Conservation (phyloP, 345 rosid species). For the Salix suchowensis region DNA sequence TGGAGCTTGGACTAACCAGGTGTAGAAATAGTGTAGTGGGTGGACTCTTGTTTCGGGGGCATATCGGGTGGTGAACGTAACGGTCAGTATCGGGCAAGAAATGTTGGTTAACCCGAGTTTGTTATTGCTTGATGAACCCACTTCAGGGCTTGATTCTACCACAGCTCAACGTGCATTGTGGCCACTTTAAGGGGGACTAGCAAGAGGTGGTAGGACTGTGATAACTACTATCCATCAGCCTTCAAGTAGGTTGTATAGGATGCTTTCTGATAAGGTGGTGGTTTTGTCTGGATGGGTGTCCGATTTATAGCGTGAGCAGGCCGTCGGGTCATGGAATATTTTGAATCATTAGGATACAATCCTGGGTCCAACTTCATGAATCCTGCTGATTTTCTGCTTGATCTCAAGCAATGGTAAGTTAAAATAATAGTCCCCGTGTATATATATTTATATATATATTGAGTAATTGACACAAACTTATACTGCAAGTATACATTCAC, state of each 20-base stretch:
- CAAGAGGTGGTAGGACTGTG: constrained; percentile 75
- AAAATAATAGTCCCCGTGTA: not conserved
- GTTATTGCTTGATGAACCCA: constrained; percentile 82
- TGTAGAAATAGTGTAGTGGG: constrained; percentile 66
- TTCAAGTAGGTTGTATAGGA: constrained; percentile 65
- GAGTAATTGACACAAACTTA: not conserved
- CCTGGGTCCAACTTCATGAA: constrained; percentile 61
- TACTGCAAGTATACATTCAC: not conserved
- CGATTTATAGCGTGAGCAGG: constrained; percentile 63
- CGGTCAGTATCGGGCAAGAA: constrained; percentile 88
- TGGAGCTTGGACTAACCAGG: constrained; percentile 67
- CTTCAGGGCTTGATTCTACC: constrained; percentile 89
- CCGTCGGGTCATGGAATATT: constrained; percentile 70
- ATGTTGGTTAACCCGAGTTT: constrained; percentile 88
- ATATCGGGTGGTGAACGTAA: constrained; percentile 87
- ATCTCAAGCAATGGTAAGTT: constrained; percentile 86
- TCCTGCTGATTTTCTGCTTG: constrained; percentile 90
- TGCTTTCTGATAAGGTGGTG: constrained; percentile 83
- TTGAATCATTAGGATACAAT: constrained; percentile 53
- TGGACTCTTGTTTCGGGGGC: constrained; percentile 66
- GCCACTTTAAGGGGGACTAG: constrained; percentile 48
- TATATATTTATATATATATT: no score
- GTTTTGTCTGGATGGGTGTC: constrained; percentile 73
- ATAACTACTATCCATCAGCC: constrained; percentile 89
- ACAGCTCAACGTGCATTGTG: constrained; percentile 72